Percentiles rank a stretch among this genome's conserved stretches.
Conservation (phyloP, 345 rosid species). For the Rhodamnia argentea region DNA sequence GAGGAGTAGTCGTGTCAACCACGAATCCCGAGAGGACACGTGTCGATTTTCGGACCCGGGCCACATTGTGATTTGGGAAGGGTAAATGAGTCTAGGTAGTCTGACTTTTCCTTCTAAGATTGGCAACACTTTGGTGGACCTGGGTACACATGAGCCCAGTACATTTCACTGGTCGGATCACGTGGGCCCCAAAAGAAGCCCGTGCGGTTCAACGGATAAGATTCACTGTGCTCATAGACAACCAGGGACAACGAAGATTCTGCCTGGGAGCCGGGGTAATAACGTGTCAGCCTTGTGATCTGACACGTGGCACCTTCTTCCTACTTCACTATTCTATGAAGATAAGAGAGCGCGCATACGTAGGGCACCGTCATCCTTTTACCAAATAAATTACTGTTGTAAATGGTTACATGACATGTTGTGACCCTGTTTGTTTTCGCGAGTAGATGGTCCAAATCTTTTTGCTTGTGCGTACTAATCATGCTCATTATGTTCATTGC, state of each 20-base stretch:
- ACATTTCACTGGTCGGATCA: neutral
- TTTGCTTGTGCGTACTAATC: neutral
- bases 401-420: neutral
- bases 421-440: neutral
- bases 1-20: neutral
- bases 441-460: neutral
- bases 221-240: neutral
- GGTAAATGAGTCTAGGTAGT: neutral
- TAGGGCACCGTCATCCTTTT: neutral
- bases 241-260: neutral
- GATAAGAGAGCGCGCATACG: neutral
- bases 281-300: neutral
- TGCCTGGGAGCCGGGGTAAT: neutral
- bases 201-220: neutral
- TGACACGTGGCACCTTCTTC: neutral
- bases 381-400: neutral
- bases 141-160: neutral
- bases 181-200: neutral
- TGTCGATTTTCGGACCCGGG: neutral
- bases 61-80: neutral
- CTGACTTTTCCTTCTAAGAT: neutral
- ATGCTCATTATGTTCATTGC: too few relatives aligned
- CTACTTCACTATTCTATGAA: neutral
- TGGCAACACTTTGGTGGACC: neutral
- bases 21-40: slow-evolving; percentile 12